phyloP scores from a whole-genome alignment of 352 stramenopile species.

The Phytophthora vignae region DNA sequence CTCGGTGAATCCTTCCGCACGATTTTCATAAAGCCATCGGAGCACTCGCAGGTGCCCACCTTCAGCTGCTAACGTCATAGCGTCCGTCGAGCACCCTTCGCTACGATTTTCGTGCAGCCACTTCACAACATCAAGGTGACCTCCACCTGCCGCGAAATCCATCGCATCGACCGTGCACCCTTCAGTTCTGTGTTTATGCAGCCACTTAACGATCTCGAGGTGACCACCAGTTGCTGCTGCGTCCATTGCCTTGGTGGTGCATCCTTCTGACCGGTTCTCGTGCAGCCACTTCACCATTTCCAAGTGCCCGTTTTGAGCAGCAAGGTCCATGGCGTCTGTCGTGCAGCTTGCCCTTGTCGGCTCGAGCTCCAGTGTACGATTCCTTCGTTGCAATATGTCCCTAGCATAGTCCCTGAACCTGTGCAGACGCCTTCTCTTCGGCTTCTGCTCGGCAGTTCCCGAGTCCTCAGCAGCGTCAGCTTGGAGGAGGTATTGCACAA shows the following conservation, averaged over 20 bases:
- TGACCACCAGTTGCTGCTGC: not conserved
- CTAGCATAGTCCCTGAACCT: not conserved
- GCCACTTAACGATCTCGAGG: not conserved
- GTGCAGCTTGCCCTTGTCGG: not conserved
- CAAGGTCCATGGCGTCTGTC: not conserved
- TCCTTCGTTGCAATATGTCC: not conserved
- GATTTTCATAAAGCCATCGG: not conserved
- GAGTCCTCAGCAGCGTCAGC: not conserved
- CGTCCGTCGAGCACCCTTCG: not conserved
- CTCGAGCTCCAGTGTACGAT: not conserved
- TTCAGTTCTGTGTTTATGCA: not conserved
- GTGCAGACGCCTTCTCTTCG: not conserved
- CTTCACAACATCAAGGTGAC: not conserved
- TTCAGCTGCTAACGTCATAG: not conserved
- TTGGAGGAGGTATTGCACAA: not conserved
- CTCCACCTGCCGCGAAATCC: not conserved
- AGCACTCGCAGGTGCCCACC: not conserved
- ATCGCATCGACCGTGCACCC: not conserved
- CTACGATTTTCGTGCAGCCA: not conserved
- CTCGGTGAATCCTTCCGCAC: not conserved
- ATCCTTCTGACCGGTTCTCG: not conserved
- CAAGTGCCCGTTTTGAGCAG: not conserved
- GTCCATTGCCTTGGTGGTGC: not conserved
- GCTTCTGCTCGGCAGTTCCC: not conserved
- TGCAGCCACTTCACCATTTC: not conserved